Percentiles rank a stretch among this genome's conserved stretches.
phyloP scores from a whole-genome alignment of 148 eudicot genomes.

The Fagopyrum homotropicum region DNA sequence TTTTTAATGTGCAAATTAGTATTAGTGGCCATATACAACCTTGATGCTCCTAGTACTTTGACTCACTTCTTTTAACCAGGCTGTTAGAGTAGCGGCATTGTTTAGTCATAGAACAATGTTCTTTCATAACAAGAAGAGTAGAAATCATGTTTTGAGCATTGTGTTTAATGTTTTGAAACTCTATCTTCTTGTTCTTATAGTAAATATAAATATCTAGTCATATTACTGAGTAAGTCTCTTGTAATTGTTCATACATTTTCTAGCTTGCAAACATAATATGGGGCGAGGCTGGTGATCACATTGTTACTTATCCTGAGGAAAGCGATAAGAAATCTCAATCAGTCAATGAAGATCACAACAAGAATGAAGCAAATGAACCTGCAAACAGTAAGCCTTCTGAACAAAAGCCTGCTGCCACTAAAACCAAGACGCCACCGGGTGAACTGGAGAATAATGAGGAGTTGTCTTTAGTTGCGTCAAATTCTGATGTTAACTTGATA shows the following conservation, averaged over 20 bases:
- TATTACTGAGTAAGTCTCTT: neutral
- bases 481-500: conserved; percentile 25
- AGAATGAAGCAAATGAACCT: conserved; percentile 27
- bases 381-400: conserved; percentile 29
- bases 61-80: neutral
- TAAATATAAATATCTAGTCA: neutral
- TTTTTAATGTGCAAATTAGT: neutral
- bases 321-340: conserved; percentile 35
- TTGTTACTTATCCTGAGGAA: conserved; percentile 58
- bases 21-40: neutral
- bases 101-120: neutral
- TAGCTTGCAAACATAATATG: conserved; percentile 79
- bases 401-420: conserved; percentile 27
- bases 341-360: conserved; percentile 29
- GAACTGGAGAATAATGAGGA: conserved; percentile 27
- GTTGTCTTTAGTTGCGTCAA: conserved; percentile 24
- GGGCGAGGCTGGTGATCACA: conserved; percentile 64
- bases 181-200: neutral
- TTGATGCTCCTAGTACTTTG: neutral
- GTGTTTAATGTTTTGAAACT: neutral
- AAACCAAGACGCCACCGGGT: conserved; percentile 19
- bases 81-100: neutral
- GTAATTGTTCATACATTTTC: conserved; percentile 10
- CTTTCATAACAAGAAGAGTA: neutral
- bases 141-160: neutral